These are phyloP conservation scores for Elasticomyces elasticus DNA, from an alignment of 495 filamentous ascomycete species.

Conservation along the genomic window DNA sequence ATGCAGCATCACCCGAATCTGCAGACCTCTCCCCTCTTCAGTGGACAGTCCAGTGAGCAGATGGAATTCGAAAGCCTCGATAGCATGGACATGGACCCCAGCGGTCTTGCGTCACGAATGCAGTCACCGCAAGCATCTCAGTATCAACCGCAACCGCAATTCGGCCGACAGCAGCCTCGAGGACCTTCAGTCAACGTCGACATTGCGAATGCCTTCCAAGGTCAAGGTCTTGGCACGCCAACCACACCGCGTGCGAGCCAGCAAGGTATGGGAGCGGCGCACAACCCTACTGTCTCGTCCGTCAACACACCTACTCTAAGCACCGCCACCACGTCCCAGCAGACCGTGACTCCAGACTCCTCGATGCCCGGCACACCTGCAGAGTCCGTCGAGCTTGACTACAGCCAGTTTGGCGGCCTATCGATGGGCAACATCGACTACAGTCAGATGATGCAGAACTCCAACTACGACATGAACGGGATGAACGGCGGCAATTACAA, in stretches of 20 bases:
- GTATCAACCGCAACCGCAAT: constrained; percentile 46
- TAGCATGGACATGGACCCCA: constrained; percentile 95
- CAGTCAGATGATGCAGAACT: constrained; percentile 14
- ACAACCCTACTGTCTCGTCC: constrained; percentile 95
- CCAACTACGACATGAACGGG: constrained; percentile 21
- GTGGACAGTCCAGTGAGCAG: constrained; percentile 43
- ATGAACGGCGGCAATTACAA: constrained; percentile 24
- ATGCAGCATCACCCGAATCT: background rate
- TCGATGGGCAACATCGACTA: constrained; percentile 13
- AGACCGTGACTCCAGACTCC: constrained; percentile 63
- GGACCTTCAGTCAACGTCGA: constrained; percentile 63
- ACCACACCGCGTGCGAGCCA: constrained; percentile 69
- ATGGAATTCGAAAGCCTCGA: constrained; percentile 67
- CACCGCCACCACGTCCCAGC: constrained; percentile 44
- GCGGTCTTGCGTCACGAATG: constrained; percentile 26
- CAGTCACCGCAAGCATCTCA: constrained; percentile 48
- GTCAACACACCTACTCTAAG: constrained; percentile 84
- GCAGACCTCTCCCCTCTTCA: constrained; percentile 20
- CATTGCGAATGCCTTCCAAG: constrained; percentile 49
- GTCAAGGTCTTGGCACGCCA: constrained; percentile 77
- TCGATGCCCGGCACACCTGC: constrained; percentile 66
- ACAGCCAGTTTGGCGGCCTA: constrained; percentile 12
- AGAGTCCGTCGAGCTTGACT: constrained; percentile 40
- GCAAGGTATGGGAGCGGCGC: constrained; percentile 55
- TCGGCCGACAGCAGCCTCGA: constrained; percentile 56